Percentiles rank a stretch among this genome's conserved stretches.
Conservation (phyloP, 2,329 filamentous ascomycete genomes). For the Atkinsonella texensis region DNA sequence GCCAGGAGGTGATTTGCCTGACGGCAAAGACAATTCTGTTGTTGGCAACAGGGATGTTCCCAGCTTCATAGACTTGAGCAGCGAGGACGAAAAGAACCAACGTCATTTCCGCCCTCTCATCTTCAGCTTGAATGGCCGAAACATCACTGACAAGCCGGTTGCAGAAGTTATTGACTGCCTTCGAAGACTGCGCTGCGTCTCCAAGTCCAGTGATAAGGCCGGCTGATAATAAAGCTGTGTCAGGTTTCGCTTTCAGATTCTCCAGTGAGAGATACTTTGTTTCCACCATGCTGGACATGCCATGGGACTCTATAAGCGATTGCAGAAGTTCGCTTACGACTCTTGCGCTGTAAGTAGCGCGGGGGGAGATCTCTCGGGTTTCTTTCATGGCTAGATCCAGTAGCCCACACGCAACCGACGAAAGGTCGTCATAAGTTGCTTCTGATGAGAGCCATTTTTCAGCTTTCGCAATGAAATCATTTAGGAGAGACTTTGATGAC, state of each 20-base stretch:
- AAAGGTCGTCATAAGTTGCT: slow-evolving; percentile 18
- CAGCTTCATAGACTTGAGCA: slow-evolving; percentile 37
- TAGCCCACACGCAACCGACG: slow-evolving; percentile 27
- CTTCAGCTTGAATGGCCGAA: slow-evolving; percentile 32
- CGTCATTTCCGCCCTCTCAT: slow-evolving; percentile 32
- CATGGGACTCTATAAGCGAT: slow-evolving; percentile 33
- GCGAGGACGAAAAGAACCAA: slow-evolving; percentile 44
- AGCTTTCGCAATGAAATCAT: slow-evolving; percentile 19
- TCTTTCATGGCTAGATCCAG: slow-evolving; percentile 32
- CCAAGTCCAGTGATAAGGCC: slow-evolving; percentile 42
- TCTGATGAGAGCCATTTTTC: slow-evolving; percentile 25
- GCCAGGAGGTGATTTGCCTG: slow-evolving; percentile 63
- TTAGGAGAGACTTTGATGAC: slow-evolving; percentile 26
- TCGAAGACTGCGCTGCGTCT: slow-evolving; percentile 35
- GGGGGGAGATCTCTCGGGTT: slow-evolving; percentile 27
- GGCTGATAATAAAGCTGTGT: slow-evolving; percentile 34
- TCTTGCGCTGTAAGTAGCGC: slow-evolving; percentile 40
- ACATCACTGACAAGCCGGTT: slow-evolving; percentile 50
- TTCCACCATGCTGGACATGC: slow-evolving; percentile 32
- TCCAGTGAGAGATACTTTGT: slow-evolving; percentile 33
- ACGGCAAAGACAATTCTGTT: slow-evolving; percentile 74
- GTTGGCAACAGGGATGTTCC: slow-evolving; percentile 43
- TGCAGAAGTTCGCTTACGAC: slow-evolving; percentile 39
- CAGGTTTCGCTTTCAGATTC: slow-evolving; percentile 32
- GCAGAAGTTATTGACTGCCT: slow-evolving; percentile 38